These are phyloP conservation scores for Neophaeococcomyces aloes DNA, from an alignment of 2,329 filamentous ascomycete species.

Conservation along the genomic window DNA sequence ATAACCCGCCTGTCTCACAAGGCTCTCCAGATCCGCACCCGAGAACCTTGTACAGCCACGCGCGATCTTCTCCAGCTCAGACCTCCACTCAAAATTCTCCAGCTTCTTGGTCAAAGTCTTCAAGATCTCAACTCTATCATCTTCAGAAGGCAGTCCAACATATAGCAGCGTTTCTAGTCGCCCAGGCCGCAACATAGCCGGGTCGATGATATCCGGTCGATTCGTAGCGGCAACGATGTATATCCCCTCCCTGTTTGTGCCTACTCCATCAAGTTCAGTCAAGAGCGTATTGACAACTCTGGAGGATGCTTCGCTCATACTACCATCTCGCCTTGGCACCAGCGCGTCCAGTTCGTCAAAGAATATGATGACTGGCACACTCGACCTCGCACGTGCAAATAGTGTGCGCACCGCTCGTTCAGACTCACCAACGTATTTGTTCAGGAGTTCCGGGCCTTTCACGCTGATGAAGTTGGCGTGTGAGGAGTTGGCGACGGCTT, in stretches of 20 bases:
- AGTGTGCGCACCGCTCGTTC: conserved; percentile 88
- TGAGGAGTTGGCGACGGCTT: conserved; percentile 89
- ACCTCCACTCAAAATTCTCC: conserved; percentile 39
- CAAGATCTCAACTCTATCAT: conserved; percentile 78
- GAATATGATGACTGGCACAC: conserved; percentile 87
- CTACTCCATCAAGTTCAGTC: conserved; percentile 81
- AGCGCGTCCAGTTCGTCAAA: conserved; percentile 96
- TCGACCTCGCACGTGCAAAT: conserved; percentile 76
- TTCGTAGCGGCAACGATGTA: conserved; percentile 95
- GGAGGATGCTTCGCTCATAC: conserved; percentile 68
- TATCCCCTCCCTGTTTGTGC: conserved; percentile 64
- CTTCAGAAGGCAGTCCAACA: conserved; percentile 68
- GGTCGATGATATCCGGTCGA: conserved; percentile 89
- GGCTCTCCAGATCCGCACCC: conserved; percentile 52
- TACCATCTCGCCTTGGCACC: conserved; percentile 70
- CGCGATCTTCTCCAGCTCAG: conserved; percentile 54
- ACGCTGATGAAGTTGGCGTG: conserved; percentile 97
- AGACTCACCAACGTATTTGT: conserved; percentile 96
- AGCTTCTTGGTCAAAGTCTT: conserved; percentile 50
- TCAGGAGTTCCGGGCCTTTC: conserved; percentile 89
- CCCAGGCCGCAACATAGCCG: conserved; percentile 85
- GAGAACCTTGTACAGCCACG: conserved; percentile 68
- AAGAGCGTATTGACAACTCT: conserved; percentile 91
- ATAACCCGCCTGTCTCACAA: conserved; percentile 50
- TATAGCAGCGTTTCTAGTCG: conserved; percentile 81